These are phyloP conservation scores for Auxenochlorella pyrenoidosa DNA, from an alignment of 139 green algal genomes.

Conservation along the genomic window DNA sequence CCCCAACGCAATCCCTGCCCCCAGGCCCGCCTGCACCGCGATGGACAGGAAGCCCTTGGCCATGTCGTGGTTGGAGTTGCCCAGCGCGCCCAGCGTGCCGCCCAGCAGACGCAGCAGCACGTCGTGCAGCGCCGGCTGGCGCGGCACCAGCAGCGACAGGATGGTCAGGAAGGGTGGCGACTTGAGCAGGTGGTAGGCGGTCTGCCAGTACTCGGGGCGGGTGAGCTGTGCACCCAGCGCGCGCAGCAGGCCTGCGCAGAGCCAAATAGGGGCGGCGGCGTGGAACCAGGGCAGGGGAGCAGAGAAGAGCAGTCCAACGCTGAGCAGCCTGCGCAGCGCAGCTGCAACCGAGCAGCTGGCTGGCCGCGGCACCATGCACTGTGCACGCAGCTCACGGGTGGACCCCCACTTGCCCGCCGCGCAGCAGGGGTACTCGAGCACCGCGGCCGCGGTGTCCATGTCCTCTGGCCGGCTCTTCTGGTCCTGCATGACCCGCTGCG, in stretches of 20 bases:
- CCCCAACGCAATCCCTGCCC: too few relatives aligned
- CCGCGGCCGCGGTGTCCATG: slow-evolving; percentile 8
- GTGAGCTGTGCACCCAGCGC: slow-evolving; percentile 34
- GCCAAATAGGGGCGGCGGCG: background rate
- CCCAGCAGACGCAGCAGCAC: slow-evolving; percentile 41
- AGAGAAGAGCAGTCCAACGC: too few relatives aligned
- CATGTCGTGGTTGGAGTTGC: slow-evolving; percentile 49
- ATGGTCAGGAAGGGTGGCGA: slow-evolving; percentile 51
- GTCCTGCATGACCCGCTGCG: slow-evolving; percentile 39
- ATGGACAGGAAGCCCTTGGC: slow-evolving; percentile 45
- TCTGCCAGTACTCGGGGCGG: slow-evolving; percentile 49
- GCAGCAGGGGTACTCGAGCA: slow-evolving; percentile 43
- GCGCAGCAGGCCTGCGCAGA: slow-evolving; percentile 41
- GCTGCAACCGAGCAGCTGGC: background rate
- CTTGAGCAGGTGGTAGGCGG: slow-evolving; percentile 42
- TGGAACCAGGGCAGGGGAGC: too few relatives aligned
- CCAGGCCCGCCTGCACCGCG: slow-evolving; percentile 19
- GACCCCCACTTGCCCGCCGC: slow-evolving; percentile 19
- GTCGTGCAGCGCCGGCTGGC: slow-evolving; percentile 50
- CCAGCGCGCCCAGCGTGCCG: slow-evolving; percentile 41
- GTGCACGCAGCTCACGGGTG: too few relatives aligned
- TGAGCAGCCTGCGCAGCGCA: background rate
- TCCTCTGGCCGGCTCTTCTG: slow-evolving; percentile 19
- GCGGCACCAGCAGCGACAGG: slow-evolving; percentile 42
- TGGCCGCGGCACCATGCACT: background rate